Conservation (phyloP, 2,329 filamentous ascomycete species). For the Endothia cerciana region DNA sequence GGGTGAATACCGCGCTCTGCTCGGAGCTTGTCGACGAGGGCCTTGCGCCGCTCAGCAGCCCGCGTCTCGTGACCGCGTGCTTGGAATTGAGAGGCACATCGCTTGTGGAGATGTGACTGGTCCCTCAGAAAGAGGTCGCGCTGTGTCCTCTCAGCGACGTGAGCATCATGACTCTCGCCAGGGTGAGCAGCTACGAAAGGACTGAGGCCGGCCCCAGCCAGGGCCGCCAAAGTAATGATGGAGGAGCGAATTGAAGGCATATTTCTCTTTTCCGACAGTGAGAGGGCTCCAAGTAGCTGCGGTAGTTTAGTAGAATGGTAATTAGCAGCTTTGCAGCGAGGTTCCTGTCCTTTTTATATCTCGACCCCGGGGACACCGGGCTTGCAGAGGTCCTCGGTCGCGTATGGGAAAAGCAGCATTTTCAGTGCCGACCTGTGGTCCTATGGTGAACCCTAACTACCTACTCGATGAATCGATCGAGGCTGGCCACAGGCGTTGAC, state of each 20-base stretch:
- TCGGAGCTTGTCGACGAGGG: conserved; percentile 15
- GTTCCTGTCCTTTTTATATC: background rate
- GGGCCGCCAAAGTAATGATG: background rate
- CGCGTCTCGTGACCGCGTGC: conserved; percentile 11
- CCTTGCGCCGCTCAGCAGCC: conserved; percentile 6
- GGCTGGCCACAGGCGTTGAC: background rate
- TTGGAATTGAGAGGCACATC: conserved; percentile 12
- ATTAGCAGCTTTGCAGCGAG: background rate
- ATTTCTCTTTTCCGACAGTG: background rate
- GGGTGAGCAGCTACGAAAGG: conserved; percentile 5
- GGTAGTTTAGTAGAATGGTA: background rate
- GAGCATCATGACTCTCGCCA: conserved; percentile 9
- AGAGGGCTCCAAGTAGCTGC: background rate
- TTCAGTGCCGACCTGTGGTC: background rate
- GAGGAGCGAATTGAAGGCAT: conserved; percentile 9
- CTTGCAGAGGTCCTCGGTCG: background rate
- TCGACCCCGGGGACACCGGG: background rate
- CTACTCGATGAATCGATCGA: background rate
- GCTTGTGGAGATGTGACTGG: conserved; percentile 13
- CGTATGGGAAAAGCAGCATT: background rate
- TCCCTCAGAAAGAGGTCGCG: conserved; percentile 10
- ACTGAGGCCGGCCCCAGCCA: conserved; percentile 1
- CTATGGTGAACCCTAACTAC: background rate
- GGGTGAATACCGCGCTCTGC: conserved; percentile 12
- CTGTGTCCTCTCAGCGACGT: background rate